A percentile compares a stretch with the other conserved stretches of the same genome.
Evolutionary conservation across 768 basidiomycete genomes (phyloP).

Genomic region (Auricularia sp.): DNA sequence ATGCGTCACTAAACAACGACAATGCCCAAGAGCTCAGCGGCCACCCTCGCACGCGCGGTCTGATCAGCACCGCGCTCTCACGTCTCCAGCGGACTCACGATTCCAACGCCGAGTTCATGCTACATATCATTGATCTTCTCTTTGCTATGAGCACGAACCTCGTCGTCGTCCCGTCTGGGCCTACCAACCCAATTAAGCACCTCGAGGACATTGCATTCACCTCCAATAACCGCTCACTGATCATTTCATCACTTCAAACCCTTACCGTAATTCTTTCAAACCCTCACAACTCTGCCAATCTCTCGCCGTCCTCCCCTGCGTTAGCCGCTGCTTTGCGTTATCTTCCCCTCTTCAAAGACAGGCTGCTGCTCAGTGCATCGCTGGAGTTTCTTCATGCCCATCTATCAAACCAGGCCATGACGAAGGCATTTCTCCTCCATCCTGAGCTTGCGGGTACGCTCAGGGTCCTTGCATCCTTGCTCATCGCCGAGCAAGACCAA

Average conservation of each 20-base stretch:
- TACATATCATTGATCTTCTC: slow-evolving; percentile 62
- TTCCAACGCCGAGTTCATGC: slow-evolving; percentile 59
- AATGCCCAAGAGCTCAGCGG: slow-evolving; percentile 53
- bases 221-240: slow-evolving; percentile 65
- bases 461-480: slow-evolving; percentile 53
- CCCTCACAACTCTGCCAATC: slow-evolving; percentile 43
- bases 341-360: slow-evolving; percentile 64
- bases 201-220: slow-evolving; percentile 44
- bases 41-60: slow-evolving; percentile 50
- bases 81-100: slow-evolving; percentile 53
- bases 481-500: slow-evolving; percentile 63
- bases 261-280: slow-evolving; percentile 55
- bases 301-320: slow-evolving; percentile 47
- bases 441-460: slow-evolving; percentile 60
- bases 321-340: slow-evolving; percentile 56
- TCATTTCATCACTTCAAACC: slow-evolving; percentile 52
- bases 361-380: slow-evolving; percentile 55
- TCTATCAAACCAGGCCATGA: slow-evolving; percentile 62
- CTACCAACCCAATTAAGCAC: slow-evolving; percentile 42
- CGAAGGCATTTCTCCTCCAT: slow-evolving; percentile 66
- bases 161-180: slow-evolving; percentile 27
- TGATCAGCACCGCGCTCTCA: slow-evolving; percentile 56
- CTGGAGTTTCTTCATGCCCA: slow-evolving; percentile 69
- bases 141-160: slow-evolving; percentile 45
- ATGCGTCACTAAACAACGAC: slow-evolving; percentile 55